Percentiles rank a stretch among this genome's conserved stretches.
phyloP scores from a whole-genome alignment of 108 stramenopile species.

The Nannochloropsis gaditana region DNA sequence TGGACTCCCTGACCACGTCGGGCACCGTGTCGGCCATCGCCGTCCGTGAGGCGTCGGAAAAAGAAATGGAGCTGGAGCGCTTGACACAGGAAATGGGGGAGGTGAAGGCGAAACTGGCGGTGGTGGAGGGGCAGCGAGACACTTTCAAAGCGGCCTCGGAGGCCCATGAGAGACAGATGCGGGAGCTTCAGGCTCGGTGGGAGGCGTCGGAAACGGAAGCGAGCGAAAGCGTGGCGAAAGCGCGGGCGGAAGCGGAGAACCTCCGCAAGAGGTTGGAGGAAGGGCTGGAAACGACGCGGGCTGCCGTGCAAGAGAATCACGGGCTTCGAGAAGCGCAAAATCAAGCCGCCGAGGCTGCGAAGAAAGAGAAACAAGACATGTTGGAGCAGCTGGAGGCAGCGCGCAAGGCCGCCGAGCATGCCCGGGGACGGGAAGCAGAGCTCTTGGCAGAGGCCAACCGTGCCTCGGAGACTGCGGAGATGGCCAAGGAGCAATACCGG shows the following conservation, averaged over 20 bases:
- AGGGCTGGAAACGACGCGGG: neutral
- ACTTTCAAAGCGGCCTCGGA: constrained; percentile 5
- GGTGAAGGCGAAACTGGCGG: neutral
- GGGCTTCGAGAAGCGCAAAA: neutral
- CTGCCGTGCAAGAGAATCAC: neutral
- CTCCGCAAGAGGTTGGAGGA: neutral
- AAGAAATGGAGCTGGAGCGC: neutral
- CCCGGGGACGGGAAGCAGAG: neutral
- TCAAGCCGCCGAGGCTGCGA: neutral
- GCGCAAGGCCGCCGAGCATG: neutral
- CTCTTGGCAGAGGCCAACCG: neutral
- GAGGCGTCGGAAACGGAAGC: neutral
- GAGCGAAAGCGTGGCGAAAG: neutral
- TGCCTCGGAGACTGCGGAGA: constrained; percentile 16
- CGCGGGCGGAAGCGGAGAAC: neutral
- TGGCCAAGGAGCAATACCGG: neutral
- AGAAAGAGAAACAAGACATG: neutral
- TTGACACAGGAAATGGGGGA: neutral
- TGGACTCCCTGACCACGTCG: neutral
- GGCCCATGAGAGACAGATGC: neutral
- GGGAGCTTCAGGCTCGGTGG: neutral
- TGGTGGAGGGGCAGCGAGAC: neutral
- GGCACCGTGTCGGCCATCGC: neutral
- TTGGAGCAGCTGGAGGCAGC: neutral
- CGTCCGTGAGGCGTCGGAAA: constrained; percentile 1